Evolutionary conservation across 2,329 filamentous ascomycete genomes (phyloP).

Genomic region (Colletotrichum sublineola): DNA sequence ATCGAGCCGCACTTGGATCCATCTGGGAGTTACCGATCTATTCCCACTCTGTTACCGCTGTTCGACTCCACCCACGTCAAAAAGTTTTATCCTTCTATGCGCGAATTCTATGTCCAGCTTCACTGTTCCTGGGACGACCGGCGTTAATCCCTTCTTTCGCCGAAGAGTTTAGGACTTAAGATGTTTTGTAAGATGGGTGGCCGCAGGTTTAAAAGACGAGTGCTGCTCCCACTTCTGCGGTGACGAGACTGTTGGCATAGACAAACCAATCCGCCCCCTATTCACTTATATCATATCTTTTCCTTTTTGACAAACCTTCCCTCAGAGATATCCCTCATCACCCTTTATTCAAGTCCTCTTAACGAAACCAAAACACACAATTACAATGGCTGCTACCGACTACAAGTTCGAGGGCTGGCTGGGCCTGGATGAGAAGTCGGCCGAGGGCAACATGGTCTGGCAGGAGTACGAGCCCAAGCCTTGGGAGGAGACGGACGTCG

Average conservation of each 20-base stretch:
- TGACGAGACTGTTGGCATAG: not conserved
- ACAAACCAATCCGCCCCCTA: not conserved
- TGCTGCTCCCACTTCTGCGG: constrained; percentile 4
- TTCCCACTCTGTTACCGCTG: constrained; percentile 36
- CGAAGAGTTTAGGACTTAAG: constrained; percentile 39
- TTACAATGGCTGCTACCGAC: constrained; percentile 51
- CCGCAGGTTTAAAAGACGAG: constrained; percentile 29
- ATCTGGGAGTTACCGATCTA: constrained; percentile 7
- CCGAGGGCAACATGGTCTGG: constrained; percentile 68
- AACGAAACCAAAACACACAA: constrained; percentile 6
- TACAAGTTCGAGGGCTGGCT: constrained; percentile 67
- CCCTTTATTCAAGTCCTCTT: not conserved
- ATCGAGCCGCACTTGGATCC: constrained; percentile 35
- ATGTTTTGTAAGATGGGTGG: constrained; percentile 14
- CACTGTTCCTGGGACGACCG: constrained; percentile 29
- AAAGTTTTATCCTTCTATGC: constrained; percentile 28
- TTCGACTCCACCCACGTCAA: constrained; percentile 29
- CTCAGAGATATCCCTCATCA: constrained; percentile 16
- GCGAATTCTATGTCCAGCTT: constrained; percentile 23
- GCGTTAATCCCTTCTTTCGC: constrained; percentile 38
- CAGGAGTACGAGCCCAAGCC: constrained; percentile 71
- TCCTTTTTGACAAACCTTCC: not conserved
- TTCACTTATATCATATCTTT: not conserved
- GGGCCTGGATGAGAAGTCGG: constrained; percentile 56
- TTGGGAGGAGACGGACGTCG: constrained; percentile 75